Conservation (phyloP, 148 eudicot species). For the Cornus suecica region DNA sequence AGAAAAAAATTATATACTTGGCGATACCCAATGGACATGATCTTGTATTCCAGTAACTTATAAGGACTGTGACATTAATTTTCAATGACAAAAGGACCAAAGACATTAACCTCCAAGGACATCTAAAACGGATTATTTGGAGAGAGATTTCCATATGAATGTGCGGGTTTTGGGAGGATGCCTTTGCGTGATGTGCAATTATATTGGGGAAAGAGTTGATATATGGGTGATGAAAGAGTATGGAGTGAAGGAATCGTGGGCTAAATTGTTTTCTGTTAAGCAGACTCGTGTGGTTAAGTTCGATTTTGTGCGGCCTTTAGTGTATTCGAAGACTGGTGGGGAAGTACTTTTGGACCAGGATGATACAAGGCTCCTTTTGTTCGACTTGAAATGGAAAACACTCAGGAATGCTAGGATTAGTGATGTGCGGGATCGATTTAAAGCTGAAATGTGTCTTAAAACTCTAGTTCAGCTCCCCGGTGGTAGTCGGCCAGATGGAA, state of each 20-base stretch:
- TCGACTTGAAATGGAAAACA: constrained; percentile 17
- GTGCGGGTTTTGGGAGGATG: constrained; percentile 24
- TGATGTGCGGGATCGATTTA: background rate
- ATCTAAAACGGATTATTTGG: constrained; percentile 12
- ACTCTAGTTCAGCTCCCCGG: constrained; percentile 35
- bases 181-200: constrained; percentile 19
- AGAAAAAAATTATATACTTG: no score
- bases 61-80: no score
- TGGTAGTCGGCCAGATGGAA: no score
- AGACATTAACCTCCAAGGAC: no score
- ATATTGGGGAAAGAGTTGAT: constrained; percentile 12
- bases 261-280: constrained; percentile 25
- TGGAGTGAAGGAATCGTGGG: constrained; percentile 40
- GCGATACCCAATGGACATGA: no score
- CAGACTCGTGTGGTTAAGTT: background rate
- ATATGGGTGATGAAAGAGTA: constrained; percentile 49
- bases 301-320: constrained; percentile 26
- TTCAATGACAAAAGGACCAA: no score
- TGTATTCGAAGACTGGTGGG: constrained; percentile 29
- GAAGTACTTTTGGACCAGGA: constrained; percentile 34
- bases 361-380: constrained; percentile 26
- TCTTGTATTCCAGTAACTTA: no score
- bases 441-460: constrained; percentile 14
- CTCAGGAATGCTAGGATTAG: constrained; percentile 11
- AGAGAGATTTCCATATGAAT: constrained; percentile 5